Percentiles rank a stretch among this genome's conserved stretches.
Evolutionary conservation across 2,329 filamentous ascomycete species (phyloP).

Genomic region (Chrysoporthe puriensis): DNA sequence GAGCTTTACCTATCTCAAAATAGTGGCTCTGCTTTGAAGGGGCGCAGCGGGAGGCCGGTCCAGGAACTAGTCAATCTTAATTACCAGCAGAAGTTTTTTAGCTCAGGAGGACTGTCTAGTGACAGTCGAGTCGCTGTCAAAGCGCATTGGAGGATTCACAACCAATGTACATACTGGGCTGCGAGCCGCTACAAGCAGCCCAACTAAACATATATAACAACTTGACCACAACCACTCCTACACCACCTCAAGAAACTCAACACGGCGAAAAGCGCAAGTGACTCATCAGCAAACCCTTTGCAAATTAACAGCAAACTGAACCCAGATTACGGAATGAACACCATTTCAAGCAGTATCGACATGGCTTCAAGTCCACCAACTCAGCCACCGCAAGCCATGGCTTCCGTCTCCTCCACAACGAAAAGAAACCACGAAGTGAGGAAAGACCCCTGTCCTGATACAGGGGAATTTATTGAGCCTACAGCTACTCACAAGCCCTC

Average conservation of each 20-base stretch:
- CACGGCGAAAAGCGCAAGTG: background rate
- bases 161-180: too few species aligned
- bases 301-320: background rate
- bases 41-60: background rate
- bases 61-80: background rate
- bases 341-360: background rate
- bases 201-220: background rate
- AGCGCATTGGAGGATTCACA: too few species aligned
- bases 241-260: background rate
- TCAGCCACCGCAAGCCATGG: background rate
- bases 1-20: too few species aligned
- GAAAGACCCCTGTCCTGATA: background rate
- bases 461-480: background rate
- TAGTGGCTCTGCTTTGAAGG: background rate
- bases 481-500: background rate
- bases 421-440: background rate
- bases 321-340: too few species aligned
- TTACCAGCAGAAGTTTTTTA: background rate
- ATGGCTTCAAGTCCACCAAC: background rate
- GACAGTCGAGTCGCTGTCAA: too few species aligned
- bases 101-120: too few species aligned
- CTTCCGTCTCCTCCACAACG: background rate
- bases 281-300: background rate
- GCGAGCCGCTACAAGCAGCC: background rate
- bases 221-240: background rate